Evolutionary conservation across 768 basidiomycete species (phyloP).

Genomic region (Serendipita sp.): DNA sequence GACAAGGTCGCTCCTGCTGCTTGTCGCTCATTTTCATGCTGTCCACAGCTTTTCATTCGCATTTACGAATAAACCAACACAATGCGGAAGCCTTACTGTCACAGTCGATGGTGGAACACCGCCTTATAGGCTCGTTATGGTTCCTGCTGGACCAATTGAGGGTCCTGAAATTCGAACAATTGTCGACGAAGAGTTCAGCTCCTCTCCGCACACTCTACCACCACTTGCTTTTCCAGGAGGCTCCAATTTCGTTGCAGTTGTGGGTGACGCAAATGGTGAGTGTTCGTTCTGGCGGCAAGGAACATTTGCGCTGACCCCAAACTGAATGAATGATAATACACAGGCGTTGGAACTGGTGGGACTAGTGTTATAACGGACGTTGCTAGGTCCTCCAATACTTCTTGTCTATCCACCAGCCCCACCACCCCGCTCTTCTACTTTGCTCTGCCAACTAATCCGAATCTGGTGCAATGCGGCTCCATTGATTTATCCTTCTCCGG

Average conservation of each 20-base stretch:
- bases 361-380: slow-evolving; percentile 3
- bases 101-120: slow-evolving; percentile 2
- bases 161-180: slow-evolving; percentile 1
- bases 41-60: background rate
- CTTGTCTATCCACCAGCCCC: background rate
- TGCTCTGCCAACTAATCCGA: background rate
- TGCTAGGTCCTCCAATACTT: background rate
- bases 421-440: slow-evolving; percentile 1
- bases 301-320: background rate
- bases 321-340: background rate
- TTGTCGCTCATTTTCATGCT: background rate
- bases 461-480: background rate
- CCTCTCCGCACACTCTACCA: background rate
- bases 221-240: background rate
- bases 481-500: background rate
- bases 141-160: background rate
- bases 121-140: background rate
- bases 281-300: background rate
- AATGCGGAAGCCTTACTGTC: background rate
- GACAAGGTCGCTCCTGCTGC: background rate
- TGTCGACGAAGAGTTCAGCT: background rate
- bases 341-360: background rate
- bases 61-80: background rate
- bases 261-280: background rate
- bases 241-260: background rate